A percentile compares a stretch with the other conserved stretches of the same genome.
These are phyloP conservation scores for Ananas comosus DNA, from an alignment of 176 grass and related monocot species.

Conservation along the genomic window DNA sequence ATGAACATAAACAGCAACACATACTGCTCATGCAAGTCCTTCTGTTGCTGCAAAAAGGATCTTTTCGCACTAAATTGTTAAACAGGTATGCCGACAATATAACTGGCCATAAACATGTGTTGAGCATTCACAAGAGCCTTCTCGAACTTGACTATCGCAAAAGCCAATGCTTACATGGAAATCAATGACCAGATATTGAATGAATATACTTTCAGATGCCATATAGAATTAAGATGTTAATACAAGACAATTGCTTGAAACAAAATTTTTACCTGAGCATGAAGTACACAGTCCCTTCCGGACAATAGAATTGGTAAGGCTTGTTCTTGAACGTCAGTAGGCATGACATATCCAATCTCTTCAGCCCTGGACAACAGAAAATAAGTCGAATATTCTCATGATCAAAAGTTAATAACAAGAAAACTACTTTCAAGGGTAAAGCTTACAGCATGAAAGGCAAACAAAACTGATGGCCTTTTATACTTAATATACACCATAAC, in stretches of 20 bases:
- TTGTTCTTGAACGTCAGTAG: conserved; percentile 72
- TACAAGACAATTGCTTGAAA: background rate
- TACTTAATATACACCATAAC: too few relatives aligned
- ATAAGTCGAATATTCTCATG: conserved; percentile 1
- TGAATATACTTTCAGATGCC: background rate
- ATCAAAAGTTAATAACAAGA: conserved; percentile 1
- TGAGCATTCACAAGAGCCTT: background rate
- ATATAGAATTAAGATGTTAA: background rate
- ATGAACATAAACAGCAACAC: too few relatives aligned
- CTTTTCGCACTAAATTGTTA: background rate
- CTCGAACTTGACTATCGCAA: background rate
- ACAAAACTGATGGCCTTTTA: too few relatives aligned
- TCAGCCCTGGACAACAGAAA: conserved; percentile 44
- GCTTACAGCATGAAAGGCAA: too few relatives aligned
- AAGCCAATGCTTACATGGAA: background rate
- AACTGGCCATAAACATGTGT: background rate
- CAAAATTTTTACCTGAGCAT: conserved; percentile 53
- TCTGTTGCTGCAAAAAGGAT: background rate
- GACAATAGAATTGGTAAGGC: conserved; percentile 67
- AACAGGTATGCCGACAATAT: background rate
- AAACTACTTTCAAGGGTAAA: background rate
- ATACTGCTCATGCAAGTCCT: too few relatives aligned
- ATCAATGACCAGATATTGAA: background rate
- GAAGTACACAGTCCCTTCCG: conserved; percentile 80
- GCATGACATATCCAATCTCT: conserved; percentile 52